A percentile compares a stretch with the other conserved stretches of the same genome.
These are phyloP conservation scores for Xylaria sp. DNA, from an alignment of 2,329 filamentous ascomycete species.

Conservation along the genomic window DNA sequence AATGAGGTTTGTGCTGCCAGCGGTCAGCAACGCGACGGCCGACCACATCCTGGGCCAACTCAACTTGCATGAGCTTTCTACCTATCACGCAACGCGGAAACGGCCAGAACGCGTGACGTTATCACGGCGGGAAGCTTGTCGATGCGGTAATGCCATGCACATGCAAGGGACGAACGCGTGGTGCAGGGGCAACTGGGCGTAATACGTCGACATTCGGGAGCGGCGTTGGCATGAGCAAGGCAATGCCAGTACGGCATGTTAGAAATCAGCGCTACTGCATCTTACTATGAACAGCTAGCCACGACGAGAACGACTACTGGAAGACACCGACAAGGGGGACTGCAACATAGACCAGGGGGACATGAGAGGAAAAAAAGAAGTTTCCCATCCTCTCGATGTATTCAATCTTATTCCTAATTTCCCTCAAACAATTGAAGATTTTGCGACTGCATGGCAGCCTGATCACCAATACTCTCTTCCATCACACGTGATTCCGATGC, in stretches of 20 bases:
- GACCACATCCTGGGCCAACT: constrained; percentile 19
- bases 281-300: constrained; percentile 18
- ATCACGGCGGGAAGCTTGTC: constrained; percentile 16
- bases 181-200: constrained; percentile 20
- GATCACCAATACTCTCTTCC: constrained; percentile 14
- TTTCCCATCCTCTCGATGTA: constrained; percentile 7
- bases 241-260: constrained; percentile 18
- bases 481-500: constrained; percentile 17
- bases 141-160: constrained; percentile 22
- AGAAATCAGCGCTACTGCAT: constrained; percentile 16
- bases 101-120: constrained; percentile 15
- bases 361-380: constrained; percentile 11
- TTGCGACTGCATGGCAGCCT: neutral
- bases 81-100: constrained; percentile 23
- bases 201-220: constrained; percentile 21
- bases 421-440: neutral
- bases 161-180: constrained; percentile 33
- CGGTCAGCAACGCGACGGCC: constrained; percentile 15
- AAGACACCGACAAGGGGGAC: constrained; percentile 17
- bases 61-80: constrained; percentile 24
- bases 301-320: constrained; percentile 19
- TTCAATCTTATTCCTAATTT: neutral
- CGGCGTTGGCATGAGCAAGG: constrained; percentile 24
- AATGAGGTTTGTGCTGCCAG: constrained; percentile 11
- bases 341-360: constrained; percentile 19